Percentiles rank a stretch among this genome's conserved stretches.
Conservation (phyloP, 2,329 filamentous ascomycete species). For the Monilinia laxa region DNA sequence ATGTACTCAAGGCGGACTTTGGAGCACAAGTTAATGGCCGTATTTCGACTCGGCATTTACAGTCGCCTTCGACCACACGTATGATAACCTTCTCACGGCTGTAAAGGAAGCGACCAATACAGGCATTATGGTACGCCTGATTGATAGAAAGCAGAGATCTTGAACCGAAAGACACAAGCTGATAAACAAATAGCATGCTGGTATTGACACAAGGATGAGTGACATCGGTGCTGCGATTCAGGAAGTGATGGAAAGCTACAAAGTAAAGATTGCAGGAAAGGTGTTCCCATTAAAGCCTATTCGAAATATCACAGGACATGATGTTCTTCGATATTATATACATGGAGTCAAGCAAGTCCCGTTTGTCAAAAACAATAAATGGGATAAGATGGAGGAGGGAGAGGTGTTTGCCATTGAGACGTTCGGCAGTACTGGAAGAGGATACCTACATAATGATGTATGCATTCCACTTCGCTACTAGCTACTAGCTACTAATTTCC, state of each 20-base stretch:
- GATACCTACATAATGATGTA: slow-evolving; percentile 49
- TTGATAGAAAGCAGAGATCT: neutral
- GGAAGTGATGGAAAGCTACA: slow-evolving; percentile 60
- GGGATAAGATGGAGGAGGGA: slow-evolving; percentile 57
- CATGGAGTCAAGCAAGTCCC: slow-evolving; percentile 57
- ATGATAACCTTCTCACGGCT: slow-evolving; percentile 71
- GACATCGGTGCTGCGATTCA: slow-evolving; percentile 56
- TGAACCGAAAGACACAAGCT: slow-evolving; percentile 4
- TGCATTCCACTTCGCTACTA: slow-evolving; percentile 24
- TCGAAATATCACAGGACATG: slow-evolving; percentile 53
- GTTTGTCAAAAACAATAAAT: slow-evolving; percentile 51
- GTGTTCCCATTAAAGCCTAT: slow-evolving; percentile 53
- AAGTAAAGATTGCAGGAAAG: slow-evolving; percentile 52
- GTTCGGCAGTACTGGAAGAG: slow-evolving; percentile 55
- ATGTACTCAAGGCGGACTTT: slow-evolving; percentile 83
- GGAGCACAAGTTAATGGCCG: slow-evolving; percentile 77
- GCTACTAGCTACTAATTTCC: slow-evolving; percentile 5
- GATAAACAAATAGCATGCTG: slow-evolving; percentile 43
- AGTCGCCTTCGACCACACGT: slow-evolving; percentile 70
- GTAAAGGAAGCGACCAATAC: slow-evolving; percentile 73
- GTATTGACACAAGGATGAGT: slow-evolving; percentile 53
- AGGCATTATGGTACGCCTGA: slow-evolving; percentile 39
- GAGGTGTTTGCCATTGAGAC: slow-evolving; percentile 60
- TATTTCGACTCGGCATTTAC: slow-evolving; percentile 82
- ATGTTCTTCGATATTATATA: slow-evolving; percentile 54